These are phyloP conservation scores for Podospora bellae-mahoneyi DNA, from an alignment of 495 filamentous ascomycete species.

Conservation along the genomic window DNA sequence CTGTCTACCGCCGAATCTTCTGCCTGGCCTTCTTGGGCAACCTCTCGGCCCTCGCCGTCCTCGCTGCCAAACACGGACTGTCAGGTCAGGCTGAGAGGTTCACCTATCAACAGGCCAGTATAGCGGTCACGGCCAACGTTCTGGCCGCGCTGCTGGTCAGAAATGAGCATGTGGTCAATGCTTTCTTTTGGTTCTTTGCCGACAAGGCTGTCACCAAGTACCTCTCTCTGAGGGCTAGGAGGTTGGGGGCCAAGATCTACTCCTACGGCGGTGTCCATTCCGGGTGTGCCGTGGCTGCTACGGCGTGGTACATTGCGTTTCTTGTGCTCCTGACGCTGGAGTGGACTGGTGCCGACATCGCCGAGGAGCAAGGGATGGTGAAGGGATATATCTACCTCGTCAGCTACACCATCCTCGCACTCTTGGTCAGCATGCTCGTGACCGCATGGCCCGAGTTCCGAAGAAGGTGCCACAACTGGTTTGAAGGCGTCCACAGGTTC, in stretches of 20 bases:
- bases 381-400: conserved; percentile 47
- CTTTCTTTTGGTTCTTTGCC: conserved; percentile 60
- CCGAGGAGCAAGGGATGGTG: conserved; percentile 38
- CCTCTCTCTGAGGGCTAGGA: conserved; percentile 61
- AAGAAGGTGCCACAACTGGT: conserved; percentile 56
- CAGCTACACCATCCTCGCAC: conserved; percentile 41
- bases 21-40: conserved; percentile 34
- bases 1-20: conserved; percentile 39
- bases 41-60: conserved; percentile 23
- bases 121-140: conserved; percentile 48
- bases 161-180: conserved; percentile 72
- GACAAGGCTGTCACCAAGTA: conserved; percentile 45
- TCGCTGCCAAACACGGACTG: conserved; percentile 14
- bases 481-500: conserved; percentile 66
- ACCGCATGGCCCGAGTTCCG: conserved; percentile 54
- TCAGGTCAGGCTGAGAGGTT: conserved; percentile 9
- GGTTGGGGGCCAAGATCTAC: conserved; percentile 67
- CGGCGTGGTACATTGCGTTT: conserved; percentile 63
- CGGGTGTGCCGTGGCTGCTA: conserved; percentile 63
- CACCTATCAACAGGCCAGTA: conserved; percentile 29
- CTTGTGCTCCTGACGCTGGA: conserved; percentile 38
- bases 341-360: conserved; percentile 32
- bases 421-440: conserved; percentile 41
- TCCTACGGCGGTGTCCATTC: conserved; percentile 76
- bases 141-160: conserved; percentile 57